phyloP scores from a whole-genome alignment of 352 stramenopile species.

The Phytophthora citrophthora region DNA sequence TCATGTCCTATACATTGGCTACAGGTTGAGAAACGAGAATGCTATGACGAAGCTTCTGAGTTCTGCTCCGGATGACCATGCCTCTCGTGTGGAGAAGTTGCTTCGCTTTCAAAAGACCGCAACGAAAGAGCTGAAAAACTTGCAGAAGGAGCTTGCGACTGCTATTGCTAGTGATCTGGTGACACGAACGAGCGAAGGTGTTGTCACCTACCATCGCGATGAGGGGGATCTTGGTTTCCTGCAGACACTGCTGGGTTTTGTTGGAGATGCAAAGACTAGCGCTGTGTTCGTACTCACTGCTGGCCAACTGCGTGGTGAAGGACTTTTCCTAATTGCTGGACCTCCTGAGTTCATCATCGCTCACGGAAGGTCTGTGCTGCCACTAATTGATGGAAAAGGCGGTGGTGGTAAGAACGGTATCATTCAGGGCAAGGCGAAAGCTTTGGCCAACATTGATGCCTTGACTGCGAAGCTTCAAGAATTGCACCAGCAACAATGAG shows the following conservation, averaged over 20 bases:
- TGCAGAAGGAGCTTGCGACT: slow-evolving; percentile 74
- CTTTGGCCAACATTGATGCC: slow-evolving; percentile 50
- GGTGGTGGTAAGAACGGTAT: slow-evolving; percentile 77
- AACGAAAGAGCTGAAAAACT: slow-evolving; percentile 70
- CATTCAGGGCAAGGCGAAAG: slow-evolving; percentile 82
- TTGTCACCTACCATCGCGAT: slow-evolving; percentile 63
- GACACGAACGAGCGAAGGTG: slow-evolving; percentile 26
- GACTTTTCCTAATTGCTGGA: slow-evolving; percentile 74
- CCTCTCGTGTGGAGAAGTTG: slow-evolving; percentile 68
- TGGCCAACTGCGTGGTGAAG: slow-evolving; percentile 56
- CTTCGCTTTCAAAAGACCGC: slow-evolving; percentile 62
- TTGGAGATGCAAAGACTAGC: slow-evolving; percentile 51
- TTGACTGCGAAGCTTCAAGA: slow-evolving; percentile 54
- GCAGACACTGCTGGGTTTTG: slow-evolving; percentile 54
- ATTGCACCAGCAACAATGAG: slow-evolving; percentile 43
- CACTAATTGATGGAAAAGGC: slow-evolving; percentile 76
- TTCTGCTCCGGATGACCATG: slow-evolving; percentile 69
- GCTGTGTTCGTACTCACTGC: slow-evolving; percentile 56
- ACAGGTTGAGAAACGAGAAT: slow-evolving; percentile 67
- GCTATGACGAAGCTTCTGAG: slow-evolving; percentile 77
- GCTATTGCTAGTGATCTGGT: slow-evolving; percentile 57
- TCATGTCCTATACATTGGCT: not conserved
- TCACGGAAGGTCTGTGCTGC: slow-evolving; percentile 60
- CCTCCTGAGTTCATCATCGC: slow-evolving; percentile 57
- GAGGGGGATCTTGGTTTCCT: slow-evolving; percentile 78